Base-by-base conservation (phyloP, 2,329 filamentous ascomycete genomes). In the Colletotrichum endophyticum region DNA sequence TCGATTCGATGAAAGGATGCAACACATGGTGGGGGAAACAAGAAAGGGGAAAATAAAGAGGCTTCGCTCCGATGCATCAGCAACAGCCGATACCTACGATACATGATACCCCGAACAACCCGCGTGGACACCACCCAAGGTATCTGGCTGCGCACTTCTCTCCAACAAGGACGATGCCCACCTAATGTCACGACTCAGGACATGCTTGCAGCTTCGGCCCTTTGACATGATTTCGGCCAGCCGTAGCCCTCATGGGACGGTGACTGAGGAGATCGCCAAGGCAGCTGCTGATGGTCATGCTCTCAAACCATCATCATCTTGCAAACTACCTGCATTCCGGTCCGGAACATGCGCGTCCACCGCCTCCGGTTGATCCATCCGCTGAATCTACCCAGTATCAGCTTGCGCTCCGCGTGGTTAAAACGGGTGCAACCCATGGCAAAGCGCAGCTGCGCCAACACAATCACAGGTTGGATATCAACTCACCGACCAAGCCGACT, bases 291-390 rank as follows among this genome's bases (percentile, higher is more conserved):
- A 61, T 66, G 69, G 36, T 19, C 28, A 56, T 39, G 53, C 15
- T 49, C 61, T 66, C 53, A 61, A 72, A 72, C n/a, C 70, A 73
- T 64, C 62, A 72, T 53, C 62, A 61, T 68, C 70, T 25, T 22
- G 63, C 73, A 62, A 66, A 57, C 56, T 75, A 39, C 39, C 15
- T 75, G 61, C 56, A 64, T 76, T 44, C 70, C 63, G 62, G 39
- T 76, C 69, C 56, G 32, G 70, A 63, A 62, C 32, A 63, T 27
- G 30, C 56, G 69, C 73, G 30, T 57, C 70, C 63, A 73, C 32
- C 57, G 30, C 63, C 70, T 73, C 73, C 27, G 39, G 28, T 63
- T 64, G 56, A 34, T 57, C 25, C 28, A 57, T 57, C 27, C 15
- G 27, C 44, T 36, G 32, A 61, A 36, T 28, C 72, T 32, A 25